Percentiles rank a stretch among this genome's conserved stretches.
These are phyloP conservation scores for Blepharisma japonicum DNA, from an alignment of 73 alveolate species.

Conservation along the genomic window DNA sequence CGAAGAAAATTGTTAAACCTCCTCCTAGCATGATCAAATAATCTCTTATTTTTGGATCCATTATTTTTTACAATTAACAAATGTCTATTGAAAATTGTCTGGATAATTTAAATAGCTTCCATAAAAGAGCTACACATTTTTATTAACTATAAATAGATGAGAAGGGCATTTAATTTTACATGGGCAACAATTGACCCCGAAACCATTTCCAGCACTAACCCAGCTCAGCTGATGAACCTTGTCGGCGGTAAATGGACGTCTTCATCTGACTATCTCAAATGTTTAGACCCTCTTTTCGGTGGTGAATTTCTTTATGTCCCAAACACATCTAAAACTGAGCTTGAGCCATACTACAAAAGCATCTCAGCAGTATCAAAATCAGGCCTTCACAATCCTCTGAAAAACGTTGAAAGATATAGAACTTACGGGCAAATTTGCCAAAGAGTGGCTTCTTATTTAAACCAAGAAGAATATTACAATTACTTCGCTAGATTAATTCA, in stretches of 20 bases:
- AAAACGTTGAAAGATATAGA: constrained; percentile 83
- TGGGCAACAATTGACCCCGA: constrained; percentile 27
- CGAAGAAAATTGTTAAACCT: too few species aligned
- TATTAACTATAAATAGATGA: neutral
- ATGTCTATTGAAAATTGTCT: too few species aligned
- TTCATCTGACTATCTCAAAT: constrained; percentile 34
- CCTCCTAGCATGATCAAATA: too few species aligned
- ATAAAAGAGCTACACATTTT: too few species aligned
- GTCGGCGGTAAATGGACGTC: constrained; percentile 69
- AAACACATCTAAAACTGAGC: constrained; percentile 44
- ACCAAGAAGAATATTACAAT: constrained; percentile 64
- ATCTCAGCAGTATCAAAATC: constrained; percentile 56
- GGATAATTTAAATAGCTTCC: too few species aligned
- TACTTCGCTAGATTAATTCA: constrained; percentile 68
- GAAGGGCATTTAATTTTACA: neutral
- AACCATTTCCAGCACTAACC: constrained; percentile 4
- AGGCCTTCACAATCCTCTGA: constrained; percentile 92
- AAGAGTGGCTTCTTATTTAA: constrained; percentile 61
- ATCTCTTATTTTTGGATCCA: too few species aligned
- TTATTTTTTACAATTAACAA: too few species aligned
- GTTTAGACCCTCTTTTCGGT: constrained; percentile 85
- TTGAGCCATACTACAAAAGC: constrained; percentile 45
- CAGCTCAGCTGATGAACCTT: constrained; percentile 25
- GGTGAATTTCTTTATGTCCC: constrained; percentile 58
- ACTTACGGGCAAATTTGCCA: constrained; percentile 80